Conservation (phyloP, 1,139 yeast genomes). For the Debaryomycetaceae sp. region DNA sequence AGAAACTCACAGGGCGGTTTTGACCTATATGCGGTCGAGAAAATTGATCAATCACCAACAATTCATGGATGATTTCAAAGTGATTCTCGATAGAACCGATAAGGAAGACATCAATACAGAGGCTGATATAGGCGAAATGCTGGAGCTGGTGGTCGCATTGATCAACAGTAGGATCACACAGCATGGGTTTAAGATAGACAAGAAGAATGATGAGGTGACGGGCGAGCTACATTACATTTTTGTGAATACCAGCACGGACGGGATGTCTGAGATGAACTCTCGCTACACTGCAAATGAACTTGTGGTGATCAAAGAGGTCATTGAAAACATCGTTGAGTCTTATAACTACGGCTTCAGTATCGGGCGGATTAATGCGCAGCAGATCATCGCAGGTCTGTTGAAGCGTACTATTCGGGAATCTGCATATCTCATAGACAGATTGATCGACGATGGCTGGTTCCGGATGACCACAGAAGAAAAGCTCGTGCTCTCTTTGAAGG, state of each 20-base stretch:
- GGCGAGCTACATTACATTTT: slow-evolving; percentile 35
- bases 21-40: slow-evolving; percentile 43
- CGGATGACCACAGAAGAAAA: slow-evolving; percentile 22
- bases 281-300: slow-evolving; percentile 45
- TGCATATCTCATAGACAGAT: slow-evolving; percentile 28
- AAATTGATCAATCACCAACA: slow-evolving; percentile 16
- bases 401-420: slow-evolving; percentile 31
- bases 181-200: slow-evolving; percentile 45
- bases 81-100: slow-evolving; percentile 7
- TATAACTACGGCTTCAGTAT: slow-evolving; percentile 22
- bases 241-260: slow-evolving; percentile 41
- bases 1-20: slow-evolving; percentile 39
- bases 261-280: slow-evolving; percentile 39
- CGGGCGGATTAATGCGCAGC: slow-evolving; percentile 28
- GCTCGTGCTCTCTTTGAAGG: slow-evolving; percentile 37
- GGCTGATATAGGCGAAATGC: neutral
- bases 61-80: slow-evolving; percentile 12
- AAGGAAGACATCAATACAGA: neutral
- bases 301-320: slow-evolving; percentile 43
- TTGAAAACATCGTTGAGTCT: slow-evolving; percentile 43
- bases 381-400: slow-evolving; percentile 18
- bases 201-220: slow-evolving; percentile 32
- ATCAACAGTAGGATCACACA: slow-evolving; percentile 38
- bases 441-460: slow-evolving; percentile 57
- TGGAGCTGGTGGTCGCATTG: slow-evolving; percentile 24